A percentile compares a stretch with the other conserved stretches of the same genome.
Conservation (phyloP, 2,329 filamentous ascomycete species). For the Onygenales sp. region DNA sequence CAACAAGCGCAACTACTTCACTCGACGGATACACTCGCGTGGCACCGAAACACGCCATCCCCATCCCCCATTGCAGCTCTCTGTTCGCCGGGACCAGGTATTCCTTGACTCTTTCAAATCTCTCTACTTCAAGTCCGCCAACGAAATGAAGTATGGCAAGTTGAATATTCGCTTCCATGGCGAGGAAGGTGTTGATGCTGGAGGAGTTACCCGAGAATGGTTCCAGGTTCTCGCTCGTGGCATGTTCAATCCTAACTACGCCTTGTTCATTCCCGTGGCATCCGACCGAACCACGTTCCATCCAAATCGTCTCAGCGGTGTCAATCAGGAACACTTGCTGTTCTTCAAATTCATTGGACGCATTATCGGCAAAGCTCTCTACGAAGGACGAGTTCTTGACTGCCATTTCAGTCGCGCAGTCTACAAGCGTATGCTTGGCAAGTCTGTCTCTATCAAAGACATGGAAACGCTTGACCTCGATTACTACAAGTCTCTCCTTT, state of each 20-base stretch:
- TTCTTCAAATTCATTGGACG: slow-evolving; percentile 99
- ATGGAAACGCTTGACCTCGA: slow-evolving; percentile 98
- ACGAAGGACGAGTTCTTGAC: slow-evolving; percentile 89
- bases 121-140: slow-evolving; percentile 91
- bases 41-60: slow-evolving; percentile 61
- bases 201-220: slow-evolving; percentile 96
- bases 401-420: slow-evolving; percentile 98
- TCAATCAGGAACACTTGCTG: slow-evolving; percentile 91
- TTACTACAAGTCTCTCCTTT: slow-evolving; percentile 96
- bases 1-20: slow-evolving; percentile 99
- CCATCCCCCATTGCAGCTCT: slow-evolving; percentile 71
- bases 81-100: slow-evolving; percentile 84
- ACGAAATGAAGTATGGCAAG: slow-evolving; percentile 99
- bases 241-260: slow-evolving; percentile 99
- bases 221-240: slow-evolving; percentile 95
- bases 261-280: slow-evolving; percentile 89
- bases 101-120: slow-evolving; percentile 98
- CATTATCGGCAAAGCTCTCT: slow-evolving; percentile 95
- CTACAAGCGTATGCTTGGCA: slow-evolving; percentile 94
- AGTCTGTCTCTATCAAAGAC: slow-evolving; percentile 92
- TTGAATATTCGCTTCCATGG: slow-evolving; percentile 95
- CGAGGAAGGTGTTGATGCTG: slow-evolving; percentile 95
- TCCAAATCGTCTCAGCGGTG: slow-evolving; percentile 83
- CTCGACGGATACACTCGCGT: slow-evolving; percentile 74
- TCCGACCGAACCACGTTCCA: slow-evolving; percentile 98